Percentiles rank a stretch among this genome's conserved stretches.
Conservation (phyloP, 169 alveolate genomes). For the Plasmodium coatneyi region DNA sequence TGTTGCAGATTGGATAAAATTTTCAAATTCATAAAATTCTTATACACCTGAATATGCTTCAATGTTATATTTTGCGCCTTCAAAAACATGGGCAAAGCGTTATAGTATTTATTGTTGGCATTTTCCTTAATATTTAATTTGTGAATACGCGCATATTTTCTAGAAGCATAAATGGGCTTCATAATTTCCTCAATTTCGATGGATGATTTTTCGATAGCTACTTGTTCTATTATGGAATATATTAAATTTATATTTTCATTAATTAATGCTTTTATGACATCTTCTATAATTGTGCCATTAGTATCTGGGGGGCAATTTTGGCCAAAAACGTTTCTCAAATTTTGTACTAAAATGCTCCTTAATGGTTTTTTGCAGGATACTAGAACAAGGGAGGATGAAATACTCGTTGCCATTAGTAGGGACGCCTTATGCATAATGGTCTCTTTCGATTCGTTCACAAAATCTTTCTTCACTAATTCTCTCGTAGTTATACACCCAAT, state of each 20-base stretch:
- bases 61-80: conserved; percentile 72
- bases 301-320: conserved; percentile 34
- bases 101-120: conserved; percentile 55
- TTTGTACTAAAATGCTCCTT: conserved; percentile 82
- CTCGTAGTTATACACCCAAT: conserved; percentile 95
- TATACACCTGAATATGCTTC: conserved; percentile 72
- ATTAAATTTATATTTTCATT: conserved; percentile 84
- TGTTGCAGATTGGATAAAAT: conserved; percentile 58
- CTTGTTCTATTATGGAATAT: conserved; percentile 84
- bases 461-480: conserved; percentile 95
- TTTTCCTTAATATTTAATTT: conserved; percentile 67
- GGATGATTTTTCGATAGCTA: conserved; percentile 82
- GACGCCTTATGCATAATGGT: conserved; percentile 91
- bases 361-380: conserved; percentile 92
- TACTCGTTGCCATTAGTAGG: conserved; percentile 89
- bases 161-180: conserved; percentile 71
- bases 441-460: conserved; percentile 93
- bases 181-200: conserved; percentile 79
- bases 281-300: conserved; percentile 76
- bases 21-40: conserved; percentile 68
- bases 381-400: conserved; percentile 94
- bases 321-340: conserved; percentile 34
- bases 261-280: conserved; percentile 77
- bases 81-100: conserved; percentile 57
- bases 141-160: conserved; percentile 72